Evolutionary conservation across 768 basidiomycete genomes (phyloP).

Genomic region (Fomitopsis pulvina): DNA sequence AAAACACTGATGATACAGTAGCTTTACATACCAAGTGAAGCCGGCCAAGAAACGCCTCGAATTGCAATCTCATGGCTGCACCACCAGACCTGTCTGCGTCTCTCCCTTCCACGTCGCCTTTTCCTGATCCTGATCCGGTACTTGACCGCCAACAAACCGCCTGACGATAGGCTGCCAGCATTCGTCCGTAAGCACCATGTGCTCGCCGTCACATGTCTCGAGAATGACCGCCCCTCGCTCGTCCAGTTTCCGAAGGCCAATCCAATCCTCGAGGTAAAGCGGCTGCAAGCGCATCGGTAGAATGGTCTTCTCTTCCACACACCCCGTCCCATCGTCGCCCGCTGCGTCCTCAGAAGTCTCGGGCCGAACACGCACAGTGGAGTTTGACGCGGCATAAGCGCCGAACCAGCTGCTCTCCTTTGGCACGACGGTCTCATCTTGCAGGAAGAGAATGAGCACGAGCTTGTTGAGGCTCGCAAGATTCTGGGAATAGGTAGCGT

Average conservation of each 20-base stretch:
- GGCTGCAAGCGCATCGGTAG: slow-evolving; percentile 70
- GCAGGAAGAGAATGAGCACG: slow-evolving; percentile 65
- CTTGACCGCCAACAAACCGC: slow-evolving; percentile 23
- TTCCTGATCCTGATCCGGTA: no score
- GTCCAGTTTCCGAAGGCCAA: slow-evolving; percentile 69
- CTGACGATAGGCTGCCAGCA: slow-evolving; percentile 28
- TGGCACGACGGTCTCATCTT: slow-evolving; percentile 74
- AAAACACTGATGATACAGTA: no score
- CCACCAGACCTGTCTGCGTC: no score
- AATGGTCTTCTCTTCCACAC: slow-evolving; percentile 28
- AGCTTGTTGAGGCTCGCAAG: slow-evolving; percentile 57
- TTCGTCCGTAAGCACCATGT: slow-evolving; percentile 56
- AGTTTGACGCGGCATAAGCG: slow-evolving; percentile 44
- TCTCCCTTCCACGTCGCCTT: no score
- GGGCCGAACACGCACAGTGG: no score
- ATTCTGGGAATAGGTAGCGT: slow-evolving; percentile 53
- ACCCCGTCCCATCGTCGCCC: slow-evolving; percentile 6
- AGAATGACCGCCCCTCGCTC: slow-evolving; percentile 54
- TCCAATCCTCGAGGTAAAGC: slow-evolving; percentile 75
- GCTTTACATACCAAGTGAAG: no score
- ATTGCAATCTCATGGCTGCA: no score
- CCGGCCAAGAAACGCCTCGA: no score
- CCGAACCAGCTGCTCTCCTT: slow-evolving; percentile 89
- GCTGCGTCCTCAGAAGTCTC: no score
- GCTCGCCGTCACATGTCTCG: slow-evolving; percentile 60